These are phyloP conservation scores for Naganishia albida DNA, from an alignment of 1,284 basidiomycete genomes.

Conservation along the genomic window DNA sequence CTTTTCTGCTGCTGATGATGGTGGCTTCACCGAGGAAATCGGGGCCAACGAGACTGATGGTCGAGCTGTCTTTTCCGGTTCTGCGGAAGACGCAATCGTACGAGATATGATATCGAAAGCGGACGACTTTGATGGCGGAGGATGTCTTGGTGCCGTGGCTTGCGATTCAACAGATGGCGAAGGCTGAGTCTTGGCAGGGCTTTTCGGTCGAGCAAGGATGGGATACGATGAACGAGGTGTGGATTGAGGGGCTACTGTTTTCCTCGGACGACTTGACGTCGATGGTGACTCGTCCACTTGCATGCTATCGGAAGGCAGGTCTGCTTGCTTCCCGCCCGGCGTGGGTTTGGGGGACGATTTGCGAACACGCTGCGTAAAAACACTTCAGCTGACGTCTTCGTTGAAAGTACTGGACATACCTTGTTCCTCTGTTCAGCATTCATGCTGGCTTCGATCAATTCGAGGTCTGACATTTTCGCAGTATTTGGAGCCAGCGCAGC, in stretches of 20 bases:
- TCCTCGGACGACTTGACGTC: neutral
- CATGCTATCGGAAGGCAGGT: neutral
- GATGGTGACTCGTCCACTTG: slow-evolving; percentile 9
- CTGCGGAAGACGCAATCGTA: slow-evolving; percentile 4
- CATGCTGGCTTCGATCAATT: slow-evolving; percentile 28
- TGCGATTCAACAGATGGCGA: neutral
- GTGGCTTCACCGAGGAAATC: neutral
- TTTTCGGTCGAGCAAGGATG: slow-evolving; percentile 5
- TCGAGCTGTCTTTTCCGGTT: neutral
- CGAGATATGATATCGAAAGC: slow-evolving; percentile 24
- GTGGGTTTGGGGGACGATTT: neutral
- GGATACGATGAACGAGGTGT: slow-evolving; percentile 1
- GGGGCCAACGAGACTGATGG: slow-evolving; percentile 6
- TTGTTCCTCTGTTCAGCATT: slow-evolving; percentile 14
- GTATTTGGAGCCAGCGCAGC: slow-evolving; percentile 5
- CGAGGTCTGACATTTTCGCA: slow-evolving; percentile 30
- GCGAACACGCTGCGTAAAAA: neutral
- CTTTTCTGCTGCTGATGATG: no score
- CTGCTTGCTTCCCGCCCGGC: neutral
- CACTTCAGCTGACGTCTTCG: neutral
- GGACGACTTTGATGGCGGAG: slow-evolving; percentile 9
- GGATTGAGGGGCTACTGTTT: neutral
- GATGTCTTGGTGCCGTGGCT: slow-evolving; percentile 13
- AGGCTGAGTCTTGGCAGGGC: neutral
- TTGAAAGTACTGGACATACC: neutral